Evolutionary conservation across 441 rosid genomes (phyloP).

Genomic region (Eutrema salsugineum): DNA sequence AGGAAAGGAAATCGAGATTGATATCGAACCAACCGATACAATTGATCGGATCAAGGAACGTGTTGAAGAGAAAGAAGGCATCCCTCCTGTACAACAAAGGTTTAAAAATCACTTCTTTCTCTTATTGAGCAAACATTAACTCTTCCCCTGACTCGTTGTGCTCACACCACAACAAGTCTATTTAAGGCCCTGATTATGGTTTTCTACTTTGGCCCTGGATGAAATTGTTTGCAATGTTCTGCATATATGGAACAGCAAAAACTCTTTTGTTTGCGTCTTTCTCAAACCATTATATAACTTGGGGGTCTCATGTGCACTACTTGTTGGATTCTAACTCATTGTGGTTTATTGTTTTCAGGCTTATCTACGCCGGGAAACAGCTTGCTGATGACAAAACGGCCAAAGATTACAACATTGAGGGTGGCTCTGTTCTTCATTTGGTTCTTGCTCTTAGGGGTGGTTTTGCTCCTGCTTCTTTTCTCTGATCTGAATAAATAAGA

Average conservation of each 20-base stretch:
- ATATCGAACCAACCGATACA: slow-evolving; percentile 90
- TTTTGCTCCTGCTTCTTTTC: slow-evolving; percentile 6
- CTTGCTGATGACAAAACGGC: slow-evolving; percentile 96
- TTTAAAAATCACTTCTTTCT: slow-evolving; percentile 6
- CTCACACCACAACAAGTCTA: too few species aligned
- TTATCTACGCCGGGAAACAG: slow-evolving; percentile 93
- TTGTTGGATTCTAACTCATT: neutral
- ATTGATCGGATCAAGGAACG: slow-evolving; percentile 96
- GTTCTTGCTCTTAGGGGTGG: slow-evolving; percentile 96
- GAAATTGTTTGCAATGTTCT: neutral
- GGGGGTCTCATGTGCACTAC: neutral
- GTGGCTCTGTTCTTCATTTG: slow-evolving; percentile 97
- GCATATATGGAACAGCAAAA: neutral
- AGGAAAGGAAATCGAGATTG: slow-evolving; percentile 91
- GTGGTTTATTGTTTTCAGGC: slow-evolving; percentile 43
- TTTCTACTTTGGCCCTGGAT: too few species aligned
- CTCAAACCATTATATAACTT: neutral
- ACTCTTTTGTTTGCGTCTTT: neutral
- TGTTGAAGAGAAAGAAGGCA: slow-evolving; percentile 97
- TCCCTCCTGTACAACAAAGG: slow-evolving; percentile 99
- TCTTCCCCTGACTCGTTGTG: too few species aligned
- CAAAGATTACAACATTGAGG: slow-evolving; percentile 87
- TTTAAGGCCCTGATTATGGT: too few species aligned
- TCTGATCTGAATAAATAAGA: slow-evolving; percentile 9
- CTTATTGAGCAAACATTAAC: too few species aligned